Evolutionary conservation across 352 stramenopile genomes (phyloP).

Genomic region (Pythium brassicae): DNA sequence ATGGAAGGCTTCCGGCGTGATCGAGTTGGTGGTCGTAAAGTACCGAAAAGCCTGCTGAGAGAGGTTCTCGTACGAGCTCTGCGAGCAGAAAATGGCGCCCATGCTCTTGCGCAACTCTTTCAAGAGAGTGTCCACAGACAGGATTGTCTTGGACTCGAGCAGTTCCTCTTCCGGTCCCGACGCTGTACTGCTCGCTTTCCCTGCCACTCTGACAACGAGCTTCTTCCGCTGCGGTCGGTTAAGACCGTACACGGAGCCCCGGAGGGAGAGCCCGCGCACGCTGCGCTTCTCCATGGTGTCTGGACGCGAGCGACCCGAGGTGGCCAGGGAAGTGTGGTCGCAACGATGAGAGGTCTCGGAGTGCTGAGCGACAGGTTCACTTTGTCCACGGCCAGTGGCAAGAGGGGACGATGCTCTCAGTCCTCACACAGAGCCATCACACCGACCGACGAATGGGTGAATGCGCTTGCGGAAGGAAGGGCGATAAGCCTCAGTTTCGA

Average conservation of each 20-base stretch:
- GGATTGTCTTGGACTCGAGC: slow-evolving; percentile 15
- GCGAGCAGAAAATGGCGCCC: slow-evolving; percentile 39
- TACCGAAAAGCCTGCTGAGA: slow-evolving; percentile 65
- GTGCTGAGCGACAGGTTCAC: background rate
- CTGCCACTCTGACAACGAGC: slow-evolving; percentile 1
- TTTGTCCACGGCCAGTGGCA: no score
- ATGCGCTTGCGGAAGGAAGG: no score
- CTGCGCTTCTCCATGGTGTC: slow-evolving; percentile 13
- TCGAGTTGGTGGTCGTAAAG: slow-evolving; percentile 75
- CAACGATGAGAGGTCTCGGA: background rate
- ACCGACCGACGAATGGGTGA: no score
- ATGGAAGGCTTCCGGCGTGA: slow-evolving; percentile 63
- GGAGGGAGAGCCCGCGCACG: slow-evolving; percentile 26
- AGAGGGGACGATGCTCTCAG: no score
- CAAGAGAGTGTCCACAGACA: slow-evolving; percentile 41
- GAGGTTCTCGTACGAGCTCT: slow-evolving; percentile 56
- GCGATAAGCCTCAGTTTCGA: background rate
- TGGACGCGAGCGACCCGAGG: background rate
- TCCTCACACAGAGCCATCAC: no score
- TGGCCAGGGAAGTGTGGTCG: background rate
- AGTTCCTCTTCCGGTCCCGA: slow-evolving; percentile 4
- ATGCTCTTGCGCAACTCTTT: slow-evolving; percentile 45
- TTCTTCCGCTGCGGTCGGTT: slow-evolving; percentile 15
- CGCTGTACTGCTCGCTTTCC: slow-evolving; percentile 3
- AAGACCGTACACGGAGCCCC: slow-evolving; percentile 32